phyloP scores from a whole-genome alignment of 2,329 filamentous ascomycete genomes.

The Colletotrichum kahawae region DNA sequence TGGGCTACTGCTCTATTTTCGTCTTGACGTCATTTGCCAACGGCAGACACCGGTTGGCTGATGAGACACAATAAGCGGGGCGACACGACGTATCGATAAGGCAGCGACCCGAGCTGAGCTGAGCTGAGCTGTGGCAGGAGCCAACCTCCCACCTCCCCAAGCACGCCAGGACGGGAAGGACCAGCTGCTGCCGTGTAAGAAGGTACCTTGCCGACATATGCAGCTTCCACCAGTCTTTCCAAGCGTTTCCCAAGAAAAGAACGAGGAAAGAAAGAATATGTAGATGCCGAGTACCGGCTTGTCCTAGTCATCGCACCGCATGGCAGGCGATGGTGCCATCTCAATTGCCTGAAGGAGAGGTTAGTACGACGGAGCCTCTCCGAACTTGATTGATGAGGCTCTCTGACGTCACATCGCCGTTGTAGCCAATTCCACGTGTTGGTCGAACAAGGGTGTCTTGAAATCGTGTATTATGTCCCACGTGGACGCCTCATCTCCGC shows the following conservation, averaged over 20 bases:
- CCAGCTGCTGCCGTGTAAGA: not conserved
- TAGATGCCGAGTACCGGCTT: conserved; percentile 13
- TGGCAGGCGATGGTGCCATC: not conserved
- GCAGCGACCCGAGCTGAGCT: not conserved
- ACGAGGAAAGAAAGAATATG: not conserved
- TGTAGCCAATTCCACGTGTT: not conserved
- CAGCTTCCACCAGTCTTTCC: not conserved
- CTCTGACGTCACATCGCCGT: not conserved
- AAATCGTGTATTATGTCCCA: not conserved
- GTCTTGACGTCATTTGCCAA: conserved; percentile 1
- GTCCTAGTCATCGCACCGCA: not conserved
- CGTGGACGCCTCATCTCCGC: not conserved
- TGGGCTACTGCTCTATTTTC: conserved; percentile 1
- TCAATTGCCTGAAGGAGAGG: too few species aligned
- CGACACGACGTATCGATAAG: not conserved
- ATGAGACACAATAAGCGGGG: not conserved
- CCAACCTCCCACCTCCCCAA: not conserved
- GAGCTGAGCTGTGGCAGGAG: not conserved
- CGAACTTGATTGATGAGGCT: not conserved
- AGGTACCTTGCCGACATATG: not conserved
- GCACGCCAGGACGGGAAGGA: not conserved
- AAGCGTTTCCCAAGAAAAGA: not conserved
- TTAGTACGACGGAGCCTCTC: not conserved
- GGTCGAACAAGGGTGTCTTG: not conserved
- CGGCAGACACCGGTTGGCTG: not conserved